Percentiles rank a stretch among this genome's conserved stretches.
Conservation (phyloP, 352 stramenopile genomes). For the Phytophthora aleatoria region DNA sequence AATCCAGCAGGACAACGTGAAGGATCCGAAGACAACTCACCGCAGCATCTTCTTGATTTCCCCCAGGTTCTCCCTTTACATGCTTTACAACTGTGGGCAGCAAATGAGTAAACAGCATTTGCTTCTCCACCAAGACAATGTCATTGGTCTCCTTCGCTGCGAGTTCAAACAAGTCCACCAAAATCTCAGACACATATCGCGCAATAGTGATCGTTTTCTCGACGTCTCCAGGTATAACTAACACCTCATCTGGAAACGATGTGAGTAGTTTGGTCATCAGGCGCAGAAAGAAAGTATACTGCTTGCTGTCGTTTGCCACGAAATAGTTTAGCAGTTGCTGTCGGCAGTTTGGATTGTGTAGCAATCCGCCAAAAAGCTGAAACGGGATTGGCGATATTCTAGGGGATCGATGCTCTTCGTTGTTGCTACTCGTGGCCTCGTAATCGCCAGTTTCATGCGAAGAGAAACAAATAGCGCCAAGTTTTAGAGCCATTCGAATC, state of each 20-base stretch:
- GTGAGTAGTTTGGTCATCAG: constrained; percentile 68
- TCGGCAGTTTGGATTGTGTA: constrained; percentile 55
- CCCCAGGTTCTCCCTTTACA: background rate
- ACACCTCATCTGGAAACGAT: constrained; percentile 48
- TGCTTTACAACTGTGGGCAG: constrained; percentile 51
- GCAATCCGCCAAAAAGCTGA: constrained; percentile 48
- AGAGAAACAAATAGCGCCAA: constrained; percentile 70
- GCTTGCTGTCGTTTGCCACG: constrained; percentile 56
- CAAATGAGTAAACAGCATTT: constrained; percentile 56
- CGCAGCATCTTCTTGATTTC: constrained; percentile 26
- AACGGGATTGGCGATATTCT: constrained; percentile 56
- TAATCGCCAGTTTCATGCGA: constrained; percentile 32
- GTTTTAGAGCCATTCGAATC: constrained; percentile 68
- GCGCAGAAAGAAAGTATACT: constrained; percentile 73
- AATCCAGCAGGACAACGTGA: constrained; percentile 56
- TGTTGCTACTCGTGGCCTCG: constrained; percentile 14
- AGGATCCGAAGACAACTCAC: constrained; percentile 60
- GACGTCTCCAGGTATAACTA: constrained; percentile 26
- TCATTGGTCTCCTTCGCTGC: constrained; percentile 37
- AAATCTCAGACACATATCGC: constrained; percentile 45
- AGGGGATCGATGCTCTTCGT: constrained; percentile 18
- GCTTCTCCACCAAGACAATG: constrained; percentile 50
- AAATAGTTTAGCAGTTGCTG: constrained; percentile 65
- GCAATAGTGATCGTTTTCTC: constrained; percentile 32
- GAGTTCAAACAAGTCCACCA: constrained; percentile 55